These are phyloP conservation scores for Pecoramyces ruminantium DNA, from an alignment of 192 early-diverging fungal genomes.

Conservation along the genomic window DNA sequence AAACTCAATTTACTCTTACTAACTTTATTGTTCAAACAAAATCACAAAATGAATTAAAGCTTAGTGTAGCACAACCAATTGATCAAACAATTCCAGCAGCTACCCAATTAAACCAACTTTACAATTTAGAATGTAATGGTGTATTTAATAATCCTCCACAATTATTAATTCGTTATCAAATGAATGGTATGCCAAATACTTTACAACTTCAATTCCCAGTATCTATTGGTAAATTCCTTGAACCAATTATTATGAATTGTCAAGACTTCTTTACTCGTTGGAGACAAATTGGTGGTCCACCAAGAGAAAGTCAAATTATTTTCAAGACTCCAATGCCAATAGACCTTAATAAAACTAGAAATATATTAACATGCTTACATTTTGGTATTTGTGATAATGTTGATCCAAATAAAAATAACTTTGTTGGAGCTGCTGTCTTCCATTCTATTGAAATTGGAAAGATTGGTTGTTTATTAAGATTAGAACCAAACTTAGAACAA, in stretches of 20 bases:
- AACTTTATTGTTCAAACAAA: slow-evolving; percentile 36
- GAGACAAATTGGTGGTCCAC: slow-evolving; percentile 85
- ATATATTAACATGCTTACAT: slow-evolving; percentile 43
- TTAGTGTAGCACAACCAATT: slow-evolving; percentile 39
- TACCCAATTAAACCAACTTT: slow-evolving; percentile 46
- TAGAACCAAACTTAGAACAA: slow-evolving; percentile 35
- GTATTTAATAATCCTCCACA: slow-evolving; percentile 37
- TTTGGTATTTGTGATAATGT: slow-evolving; percentile 63
- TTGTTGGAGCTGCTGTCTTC: slow-evolving; percentile 79
- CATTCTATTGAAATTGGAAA: slow-evolving; percentile 55
- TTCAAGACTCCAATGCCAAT: slow-evolving; percentile 25
- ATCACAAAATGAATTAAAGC: slow-evolving; percentile 19
- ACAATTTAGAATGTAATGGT: slow-evolving; percentile 57
- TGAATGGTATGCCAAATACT: slow-evolving; percentile 24
- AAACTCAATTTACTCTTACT: slow-evolving; percentile 49
- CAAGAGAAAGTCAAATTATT: slow-evolving; percentile 64
- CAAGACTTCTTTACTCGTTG: slow-evolving; percentile 60
- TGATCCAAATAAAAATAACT: slow-evolving; percentile 77
- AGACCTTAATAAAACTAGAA: slow-evolving; percentile 27
- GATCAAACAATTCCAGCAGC: slow-evolving; percentile 40
- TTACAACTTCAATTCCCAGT: slow-evolving; percentile 65
- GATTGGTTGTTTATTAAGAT: slow-evolving; percentile 73
- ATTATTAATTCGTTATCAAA: slow-evolving; percentile 46
- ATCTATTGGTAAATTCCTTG: slow-evolving; percentile 69
- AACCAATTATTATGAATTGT: slow-evolving; percentile 28